Percentiles rank a stretch among this genome's conserved stretches.
Conservation (phyloP, 2,329 filamentous ascomycete species). For the Penicillium sp. region DNA sequence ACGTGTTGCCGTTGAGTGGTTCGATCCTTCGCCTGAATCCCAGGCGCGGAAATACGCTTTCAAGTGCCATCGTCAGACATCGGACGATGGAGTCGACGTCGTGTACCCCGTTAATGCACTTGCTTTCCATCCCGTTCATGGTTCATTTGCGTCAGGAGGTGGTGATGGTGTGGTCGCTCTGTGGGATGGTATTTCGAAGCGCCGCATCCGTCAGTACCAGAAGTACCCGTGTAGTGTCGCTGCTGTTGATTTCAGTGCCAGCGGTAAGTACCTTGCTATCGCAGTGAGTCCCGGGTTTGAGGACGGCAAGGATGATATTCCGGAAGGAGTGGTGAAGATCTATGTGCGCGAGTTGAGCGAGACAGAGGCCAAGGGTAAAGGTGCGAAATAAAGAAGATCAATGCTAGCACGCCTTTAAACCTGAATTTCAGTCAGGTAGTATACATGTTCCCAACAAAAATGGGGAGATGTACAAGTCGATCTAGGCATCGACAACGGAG, state of each 20-base stretch:
- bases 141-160: slow-evolving; percentile 85
- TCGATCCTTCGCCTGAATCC: slow-evolving; percentile 82
- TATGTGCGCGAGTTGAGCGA: slow-evolving; percentile 82
- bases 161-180: slow-evolving; percentile 89
- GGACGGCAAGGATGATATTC: slow-evolving; percentile 75
- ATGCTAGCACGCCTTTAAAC: neutral
- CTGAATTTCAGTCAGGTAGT: neutral
- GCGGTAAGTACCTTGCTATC: slow-evolving; percentile 77
- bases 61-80: slow-evolving; percentile 88
- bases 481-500: neutral
- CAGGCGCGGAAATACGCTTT: slow-evolving; percentile 96
- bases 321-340: slow-evolving; percentile 71
- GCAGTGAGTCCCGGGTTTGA: slow-evolving; percentile 86
- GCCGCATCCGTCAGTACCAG: slow-evolving; percentile 85
- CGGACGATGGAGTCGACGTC: slow-evolving; percentile 66
- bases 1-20: slow-evolving; percentile 95
- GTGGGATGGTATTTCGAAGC: slow-evolving; percentile 90
- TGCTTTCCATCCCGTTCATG: slow-evolving; percentile 78
- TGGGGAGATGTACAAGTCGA: neutral
- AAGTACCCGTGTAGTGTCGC: slow-evolving; percentile 78
- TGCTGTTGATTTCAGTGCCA: slow-evolving; percentile 71
- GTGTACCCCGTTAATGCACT: slow-evolving; percentile 91
- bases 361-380: slow-evolving; percentile 84
- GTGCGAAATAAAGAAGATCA: slow-evolving; percentile 56
- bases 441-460: neutral